Base-by-base conservation (phyloP, 768 basidiomycete species). In the Rhodotorula graminis region DNA sequence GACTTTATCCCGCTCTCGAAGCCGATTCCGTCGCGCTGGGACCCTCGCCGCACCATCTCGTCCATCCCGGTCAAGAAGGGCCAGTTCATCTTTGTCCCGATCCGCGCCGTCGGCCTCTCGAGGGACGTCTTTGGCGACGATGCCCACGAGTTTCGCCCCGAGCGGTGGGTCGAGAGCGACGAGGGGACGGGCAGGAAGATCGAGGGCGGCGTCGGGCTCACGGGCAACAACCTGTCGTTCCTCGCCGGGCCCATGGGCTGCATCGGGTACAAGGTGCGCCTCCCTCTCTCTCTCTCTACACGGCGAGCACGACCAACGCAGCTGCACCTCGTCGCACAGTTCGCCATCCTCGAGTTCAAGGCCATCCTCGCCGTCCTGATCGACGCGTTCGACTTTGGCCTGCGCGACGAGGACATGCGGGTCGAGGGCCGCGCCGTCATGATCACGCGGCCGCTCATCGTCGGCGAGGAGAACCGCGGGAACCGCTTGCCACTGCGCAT, bases 1-100 rank as follows among this genome's bases (percentile, higher is more conserved):
- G 92, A 93, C 77, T 85, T 87, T 69, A 83, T 94, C 25, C 92
- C 92, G 3, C 84, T 89, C 42, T 84, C 68, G 12, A 58, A n/a
- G 61, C 74, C 76, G 27, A 29, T 76, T 42, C 31, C 4, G 5
- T 50, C 49, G 11, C 21, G 47, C 15, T 12, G 15, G 40, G 53
- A 50, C 40, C 62, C 52, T 7, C 69, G 62, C 40, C 52, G 31
- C 14, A 64, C 44, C 9, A 61, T 75, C 23, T 55, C 57, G 19
- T 40, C 42, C 60, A 82, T 86, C 69, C 81, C 78, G 11, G 69
- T 86, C 52, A 77, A 81, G 61, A 82, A 82, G 75, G 83, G 86
- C 63, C 86, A 88, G 75, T 84, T 86, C 73, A 83, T 89, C 78
- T 84, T 84, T 2, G 82, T 90, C 59, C 85, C 86, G 16, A 85